A percentile compares a stretch with the other conserved stretches of the same genome.
Evolutionary conservation across 106 monocot genomes (phyloP).

Genomic region (Amphibolis antarctica): DNA sequence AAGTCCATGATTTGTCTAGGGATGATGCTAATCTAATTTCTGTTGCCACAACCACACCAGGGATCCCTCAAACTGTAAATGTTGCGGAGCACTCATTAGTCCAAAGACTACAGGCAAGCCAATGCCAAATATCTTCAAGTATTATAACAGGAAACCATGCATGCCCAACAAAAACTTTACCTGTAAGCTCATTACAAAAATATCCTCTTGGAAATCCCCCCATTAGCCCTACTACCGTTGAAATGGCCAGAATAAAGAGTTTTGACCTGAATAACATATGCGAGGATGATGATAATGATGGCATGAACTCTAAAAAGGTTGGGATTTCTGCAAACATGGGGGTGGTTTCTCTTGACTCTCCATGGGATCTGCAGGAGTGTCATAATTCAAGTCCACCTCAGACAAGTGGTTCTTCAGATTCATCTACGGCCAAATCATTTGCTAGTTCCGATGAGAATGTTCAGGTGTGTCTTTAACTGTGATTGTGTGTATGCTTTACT

Average conservation of each 20-base stretch:
- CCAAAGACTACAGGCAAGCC: constrained; percentile 6
- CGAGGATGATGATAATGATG: constrained; percentile 21
- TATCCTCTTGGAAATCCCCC: background rate
- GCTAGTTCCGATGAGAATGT: constrained; percentile 55
- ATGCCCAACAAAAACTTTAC: background rate
- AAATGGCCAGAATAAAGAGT: constrained; percentile 23
- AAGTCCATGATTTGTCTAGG: constrained; percentile 4
- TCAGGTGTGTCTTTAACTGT: constrained; percentile 31
- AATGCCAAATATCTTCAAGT: background rate
- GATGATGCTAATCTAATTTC: constrained; percentile 6
- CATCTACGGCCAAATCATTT: constrained; percentile 45
- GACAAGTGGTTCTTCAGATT: constrained; percentile 60
- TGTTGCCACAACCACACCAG: constrained; percentile 12
- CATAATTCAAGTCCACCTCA: constrained; percentile 52
- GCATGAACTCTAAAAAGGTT: constrained; percentile 16
- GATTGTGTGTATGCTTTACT: background rate
- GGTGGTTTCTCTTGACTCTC: constrained; percentile 23
- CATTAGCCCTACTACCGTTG: background rate
- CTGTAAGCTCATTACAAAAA: no score
- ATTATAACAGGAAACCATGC: background rate
- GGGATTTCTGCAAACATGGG: constrained; percentile 12
- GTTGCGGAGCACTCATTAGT: constrained; percentile 11
- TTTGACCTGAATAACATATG: constrained; percentile 74
- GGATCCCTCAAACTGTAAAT: constrained; percentile 11
- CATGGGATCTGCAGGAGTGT: constrained; percentile 40